phyloP scores from a whole-genome alignment of 805 yeast genomes.

The Crinitomyces ghanaensis region DNA sequence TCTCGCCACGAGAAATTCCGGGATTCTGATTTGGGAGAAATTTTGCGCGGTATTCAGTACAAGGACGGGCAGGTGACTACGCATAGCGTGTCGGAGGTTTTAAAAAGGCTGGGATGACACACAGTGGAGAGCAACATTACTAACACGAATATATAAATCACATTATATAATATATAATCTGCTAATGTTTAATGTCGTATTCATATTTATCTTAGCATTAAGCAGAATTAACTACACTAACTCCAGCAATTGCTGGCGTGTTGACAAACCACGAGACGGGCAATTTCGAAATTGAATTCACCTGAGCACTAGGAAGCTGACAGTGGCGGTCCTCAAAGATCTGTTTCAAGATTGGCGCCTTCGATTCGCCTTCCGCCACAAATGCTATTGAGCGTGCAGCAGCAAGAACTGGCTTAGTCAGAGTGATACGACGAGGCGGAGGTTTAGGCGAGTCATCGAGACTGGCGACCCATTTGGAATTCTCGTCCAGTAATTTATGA shows the following conservation, averaged over 20 bases:
- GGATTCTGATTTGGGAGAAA: slow-evolving; percentile 48
- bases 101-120: slow-evolving; percentile 26
- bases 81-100: slow-evolving; percentile 59
- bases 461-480: slow-evolving; percentile 41
- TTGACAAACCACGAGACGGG: slow-evolving; percentile 78
- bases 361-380: slow-evolving; percentile 83
- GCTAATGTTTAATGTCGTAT: slow-evolving; percentile 3
- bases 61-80: slow-evolving; percentile 71
- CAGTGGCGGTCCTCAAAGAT: slow-evolving; percentile 42
- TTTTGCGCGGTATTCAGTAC: slow-evolving; percentile 55
- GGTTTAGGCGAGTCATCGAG: slow-evolving; percentile 85
- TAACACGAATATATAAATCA: not conserved
- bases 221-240: slow-evolving; percentile 20
- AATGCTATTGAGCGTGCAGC: slow-evolving; percentile 50
- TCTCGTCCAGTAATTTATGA: slow-evolving; percentile 53
- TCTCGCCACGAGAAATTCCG: slow-evolving; percentile 58
- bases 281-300: slow-evolving; percentile 41
- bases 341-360: slow-evolving; percentile 58
- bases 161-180: slow-evolving; percentile 4
- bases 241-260: slow-evolving; percentile 62
- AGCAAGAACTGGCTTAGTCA: slow-evolving; percentile 68
- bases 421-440: slow-evolving; percentile 83
- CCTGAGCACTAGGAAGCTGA: slow-evolving; percentile 56
- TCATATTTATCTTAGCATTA: slow-evolving; percentile 2
- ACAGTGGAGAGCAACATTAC: not conserved